Percentiles rank a stretch among this genome's conserved stretches.
Evolutionary conservation across 2,329 filamentous ascomycete genomes (phyloP).

Genomic region (Ramichloridium luteum): DNA sequence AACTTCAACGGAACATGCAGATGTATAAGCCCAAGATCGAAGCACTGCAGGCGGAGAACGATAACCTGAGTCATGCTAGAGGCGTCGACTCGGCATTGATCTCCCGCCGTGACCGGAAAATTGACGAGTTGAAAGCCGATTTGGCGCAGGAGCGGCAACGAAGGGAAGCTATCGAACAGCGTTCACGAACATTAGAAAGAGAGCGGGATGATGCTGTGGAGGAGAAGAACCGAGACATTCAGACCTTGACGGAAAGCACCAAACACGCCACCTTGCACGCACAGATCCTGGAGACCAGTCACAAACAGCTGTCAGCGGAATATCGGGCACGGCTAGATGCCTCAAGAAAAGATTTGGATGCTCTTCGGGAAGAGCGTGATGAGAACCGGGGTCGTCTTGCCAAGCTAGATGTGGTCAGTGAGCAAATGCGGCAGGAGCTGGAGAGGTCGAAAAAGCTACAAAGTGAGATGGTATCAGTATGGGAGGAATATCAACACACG

Average conservation of each 20-base stretch:
- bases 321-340: constrained; percentile 41
- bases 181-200: constrained; percentile 50
- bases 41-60: constrained; percentile 54
- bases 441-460: constrained; percentile 49
- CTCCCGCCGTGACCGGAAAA: constrained; percentile 60
- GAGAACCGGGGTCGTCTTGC: constrained; percentile 35
- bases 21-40: constrained; percentile 62
- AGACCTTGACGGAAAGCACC: constrained; percentile 38
- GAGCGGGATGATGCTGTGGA: constrained; percentile 50
- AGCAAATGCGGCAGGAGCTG: constrained; percentile 60
- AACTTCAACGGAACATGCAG: constrained; percentile 55
- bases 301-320: constrained; percentile 55
- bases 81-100: constrained; percentile 60
- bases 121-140: constrained; percentile 53
- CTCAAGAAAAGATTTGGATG: constrained; percentile 38
- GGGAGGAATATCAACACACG: constrained; percentile 51
- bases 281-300: constrained; percentile 56
- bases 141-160: constrained; percentile 54
- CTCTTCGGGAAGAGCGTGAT: constrained; percentile 43
- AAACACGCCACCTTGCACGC: constrained; percentile 48
- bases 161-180: constrained; percentile 45
- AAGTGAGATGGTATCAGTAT: constrained; percentile 46
- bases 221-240: constrained; percentile 50
- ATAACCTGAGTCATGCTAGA: constrained; percentile 55
- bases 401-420: constrained; percentile 55